Conservation (phyloP, 2,329 filamentous ascomycete genomes). For the Geosmithia morbida region DNA sequence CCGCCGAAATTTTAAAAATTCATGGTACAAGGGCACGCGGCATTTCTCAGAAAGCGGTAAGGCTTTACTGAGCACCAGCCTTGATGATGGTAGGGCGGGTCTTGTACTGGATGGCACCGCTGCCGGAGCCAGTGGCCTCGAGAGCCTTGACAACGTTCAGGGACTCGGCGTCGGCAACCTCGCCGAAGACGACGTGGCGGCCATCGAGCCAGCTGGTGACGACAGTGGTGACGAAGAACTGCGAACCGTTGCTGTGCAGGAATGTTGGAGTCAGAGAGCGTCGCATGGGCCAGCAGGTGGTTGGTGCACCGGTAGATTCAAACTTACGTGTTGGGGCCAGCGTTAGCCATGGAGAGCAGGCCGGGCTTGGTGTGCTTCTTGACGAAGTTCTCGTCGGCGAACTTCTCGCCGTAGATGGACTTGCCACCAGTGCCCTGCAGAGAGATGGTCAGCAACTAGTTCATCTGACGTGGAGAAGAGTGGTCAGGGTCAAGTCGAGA, state of each 20-base stretch:
- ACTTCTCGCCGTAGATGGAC: slow-evolving; percentile 94
- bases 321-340: slow-evolving; percentile 77
- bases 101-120: slow-evolving; percentile 38
- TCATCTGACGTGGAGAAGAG: slow-evolving; percentile 6
- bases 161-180: slow-evolving; percentile 41
- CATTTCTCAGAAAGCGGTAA: neutral
- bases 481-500: slow-evolving; percentile 7
- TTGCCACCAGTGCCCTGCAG: slow-evolving; percentile 72
- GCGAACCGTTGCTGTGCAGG: slow-evolving; percentile 75
- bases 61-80: slow-evolving; percentile 19
- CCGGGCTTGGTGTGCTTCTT: slow-evolving; percentile 59
- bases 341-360: slow-evolving; percentile 90
- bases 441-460: neutral
- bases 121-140: slow-evolving; percentile 43
- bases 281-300: neutral
- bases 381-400: slow-evolving; percentile 83
- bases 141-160: slow-evolving; percentile 43
- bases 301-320: neutral
- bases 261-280: neutral
- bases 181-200: slow-evolving; percentile 75
- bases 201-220: slow-evolving; percentile 74
- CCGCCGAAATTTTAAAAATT: neutral
- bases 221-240: slow-evolving; percentile 96
- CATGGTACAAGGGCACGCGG: slow-evolving; percentile 7
- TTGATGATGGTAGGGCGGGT: slow-evolving; percentile 44